phyloP scores from a whole-genome alignment of 768 basidiomycete genomes.

The Lactarius pseudohatsudake region DNA sequence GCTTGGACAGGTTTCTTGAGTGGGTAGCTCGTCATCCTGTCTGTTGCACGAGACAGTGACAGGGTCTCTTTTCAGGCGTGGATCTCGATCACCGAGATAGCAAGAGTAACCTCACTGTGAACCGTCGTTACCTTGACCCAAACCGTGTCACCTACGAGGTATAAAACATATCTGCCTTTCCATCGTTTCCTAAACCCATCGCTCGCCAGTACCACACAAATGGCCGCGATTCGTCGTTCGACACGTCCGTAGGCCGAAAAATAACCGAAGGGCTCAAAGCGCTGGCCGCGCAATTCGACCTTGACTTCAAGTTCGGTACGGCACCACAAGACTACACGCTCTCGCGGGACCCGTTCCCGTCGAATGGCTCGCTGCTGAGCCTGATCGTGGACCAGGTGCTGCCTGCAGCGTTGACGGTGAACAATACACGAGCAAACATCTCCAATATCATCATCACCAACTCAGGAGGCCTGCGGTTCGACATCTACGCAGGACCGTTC shows the following conservation, averaged over 20 bases:
- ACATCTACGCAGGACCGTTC: conserved; percentile 67
- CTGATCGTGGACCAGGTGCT: conserved; percentile 51
- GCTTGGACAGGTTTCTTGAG: conserved; percentile 59
- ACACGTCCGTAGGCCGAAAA: conserved; percentile 51
- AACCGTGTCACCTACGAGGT: conserved; percentile 78
- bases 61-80: conserved; percentile 40
- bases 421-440: conserved; percentile 59
- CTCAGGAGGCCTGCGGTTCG: conserved; percentile 64
- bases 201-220: conserved; percentile 60
- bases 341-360: conserved; percentile 61
- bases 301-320: conserved; percentile 62
- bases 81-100: conserved; percentile 46
- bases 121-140: conserved; percentile 74
- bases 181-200: not conserved
- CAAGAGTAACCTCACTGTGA: conserved; percentile 56
- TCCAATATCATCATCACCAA: conserved; percentile 67
- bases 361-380: conserved; percentile 57
- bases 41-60: conserved; percentile 11
- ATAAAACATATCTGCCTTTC: conserved; percentile 8
- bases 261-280: conserved; percentile 57
- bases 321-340: conserved; percentile 78
- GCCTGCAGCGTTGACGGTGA: conserved; percentile 48
- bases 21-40: conserved; percentile 34
- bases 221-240: conserved; percentile 52
- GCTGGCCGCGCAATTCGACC: conserved; percentile 58